Base-by-base conservation (phyloP, 2,329 filamentous ascomycete genomes). In the Talaromyces amestolkiae region DNA sequence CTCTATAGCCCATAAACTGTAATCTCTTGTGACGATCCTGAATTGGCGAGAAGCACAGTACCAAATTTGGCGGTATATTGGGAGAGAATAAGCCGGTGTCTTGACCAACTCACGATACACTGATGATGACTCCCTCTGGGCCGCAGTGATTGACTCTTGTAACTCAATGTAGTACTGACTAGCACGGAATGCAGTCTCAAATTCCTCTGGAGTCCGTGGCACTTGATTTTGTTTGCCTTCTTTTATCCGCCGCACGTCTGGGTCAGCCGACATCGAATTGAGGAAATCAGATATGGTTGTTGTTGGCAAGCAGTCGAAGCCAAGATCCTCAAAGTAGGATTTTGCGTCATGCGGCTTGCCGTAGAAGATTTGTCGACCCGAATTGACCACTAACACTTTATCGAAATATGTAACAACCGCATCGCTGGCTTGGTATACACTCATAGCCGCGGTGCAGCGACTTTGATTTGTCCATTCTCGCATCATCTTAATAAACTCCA, bases 281-380 rank as follows among this genome's bases (percentile, higher is more conserved):
- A 93, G 81, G 70, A 92, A 93, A 72, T 93, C 91, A 0, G 91
- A 88, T 0, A 88, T 91, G 0, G 91, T 93, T 74, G 92, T 90
- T 62, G 90, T 83, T 0, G 89, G 89, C 43, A 89, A 89, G 4
- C 88, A 85, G 2, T 87, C 80, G 72, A 92, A 93, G 0, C 91
- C 91, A 1, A 93, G 83, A 1, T 85, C 43, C 9, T 45, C 10
- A 33, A 60, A 47, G 15, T 60, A 60, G 11, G 39, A 31, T 79
- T 74, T 93, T 0, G 91, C 91, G 65, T 89, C 84, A 1, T 81
- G 76, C 0, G 85, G 79, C 0, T 88, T 87, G 1, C 91, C 91
- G 66, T 90, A 91, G 78, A 87, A 93, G 43, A 90, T 88, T 73
- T 91, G 87, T 43, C 84, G 85, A 1, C 91, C 91, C 39, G 85